Base-by-base conservation (phyloP, 2,329 filamentous ascomycete species). In the Phialophora verrucosa region DNA sequence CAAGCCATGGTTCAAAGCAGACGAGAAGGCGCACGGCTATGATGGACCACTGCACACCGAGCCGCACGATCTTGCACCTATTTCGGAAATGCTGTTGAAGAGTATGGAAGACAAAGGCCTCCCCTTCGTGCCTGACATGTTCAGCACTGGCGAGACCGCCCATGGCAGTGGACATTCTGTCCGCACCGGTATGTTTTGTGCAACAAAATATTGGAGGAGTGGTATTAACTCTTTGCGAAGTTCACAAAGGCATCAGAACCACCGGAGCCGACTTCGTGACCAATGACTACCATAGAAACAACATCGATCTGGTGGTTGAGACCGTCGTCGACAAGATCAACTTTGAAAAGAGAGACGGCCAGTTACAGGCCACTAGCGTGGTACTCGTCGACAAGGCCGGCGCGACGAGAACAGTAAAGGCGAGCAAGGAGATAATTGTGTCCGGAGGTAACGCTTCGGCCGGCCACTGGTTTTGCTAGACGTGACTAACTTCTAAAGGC, bases 71-170 rank as follows among this genome's bases (percentile, higher is more conserved):
- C 76, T 87, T 0, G 84, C 84, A 2, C 85, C 85, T 1, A 88
- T 88, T 38, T 86, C 85, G 2, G 76, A 87, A 53, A 78, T 83
- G 32, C 74, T 88, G 10, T 76, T 83, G 31, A 80, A 87, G 56
- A 87, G 85, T 0, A 83, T 87, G 75, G 75, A 84, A 8, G 84
- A 83, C 1, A 76, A 83, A 66, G 86, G 85, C 63, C 74, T 88
- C 0, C 81, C 83, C 0, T 77, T 86, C n/a, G 80, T 85, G 49
- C 79, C 80, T 20, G 86, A 89, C 68, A 87, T 88, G 84, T 88
- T 88, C 72, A 81, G 82, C 0, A 83, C 81, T 27, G 83, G 83
- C 20, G 78, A 83, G 32, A 81, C 80, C 23, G 75, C 84, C 0
- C 82, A 86, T 59, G 85, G 84, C 0, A 87, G 85, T 69, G 85